Evolutionary conservation across 2,329 filamentous ascomycete genomes (phyloP), one percentile per base, ranked within the genome.

Genomic region (Aphanoascus verrucosus): DNA sequence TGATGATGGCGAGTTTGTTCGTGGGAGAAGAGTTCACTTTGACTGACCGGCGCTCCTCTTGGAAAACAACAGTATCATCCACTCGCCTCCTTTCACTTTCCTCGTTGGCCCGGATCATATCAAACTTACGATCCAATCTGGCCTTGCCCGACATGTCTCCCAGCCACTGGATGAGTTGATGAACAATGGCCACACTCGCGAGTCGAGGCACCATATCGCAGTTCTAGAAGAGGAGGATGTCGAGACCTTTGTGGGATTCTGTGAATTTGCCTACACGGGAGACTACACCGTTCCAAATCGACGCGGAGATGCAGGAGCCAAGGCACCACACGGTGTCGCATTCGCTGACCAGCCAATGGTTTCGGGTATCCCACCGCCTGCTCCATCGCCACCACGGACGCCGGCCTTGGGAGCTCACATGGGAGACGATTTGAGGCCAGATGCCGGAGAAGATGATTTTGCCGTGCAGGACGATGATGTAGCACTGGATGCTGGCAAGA

Each of bases 241-340:
- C 11, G 69, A 72, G 43, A 76, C 74, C 1, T 77, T 77, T 55
- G 64, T 72, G 28, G 69, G 69, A 1, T 76, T 77, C 58, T 71
- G 68, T 56, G 69, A 77, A 56, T 77, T 72, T 65, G 72, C 73
- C 11, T 77, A 77, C 55, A 75, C 71, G 0, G 72, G 74, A 8
- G 66, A 74, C 50, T 77, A 76, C 56, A 66, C 59, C 9, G 67
- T 70, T 28, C 72, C 66, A 2, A 57, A 53, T 23, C 63, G 64
- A 8, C 46, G 47, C 14, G 31, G 57, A 58, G 31, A 57, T 7
- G 34, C 19, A n/a, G 50, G 17, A n/a, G 17, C 44, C 5, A 52
- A 46, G 20, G 34, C 32, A 15, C 28, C 37, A 32, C 53, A 38
- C 8, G 51, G 48, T n/a, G 37, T 46, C 44, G 44, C 45, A 11